These are phyloP conservation scores for Castanea sativa DNA, from an alignment of 306 rosid species.

Conservation along the genomic window DNA sequence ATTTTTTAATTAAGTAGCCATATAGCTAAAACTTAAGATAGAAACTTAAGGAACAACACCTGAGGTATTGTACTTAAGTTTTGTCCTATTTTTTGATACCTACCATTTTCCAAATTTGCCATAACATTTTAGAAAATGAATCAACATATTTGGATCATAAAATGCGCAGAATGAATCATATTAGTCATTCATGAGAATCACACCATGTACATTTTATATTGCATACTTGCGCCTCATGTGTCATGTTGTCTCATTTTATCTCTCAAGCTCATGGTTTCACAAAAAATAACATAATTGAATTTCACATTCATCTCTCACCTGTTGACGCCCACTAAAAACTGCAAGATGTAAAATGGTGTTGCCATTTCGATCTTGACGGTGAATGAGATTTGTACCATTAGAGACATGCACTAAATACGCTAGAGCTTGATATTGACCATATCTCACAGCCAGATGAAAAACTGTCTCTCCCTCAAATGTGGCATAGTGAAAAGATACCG, in stretches of 20 bases:
- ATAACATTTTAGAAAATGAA: no score
- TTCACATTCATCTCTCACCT: constrained; percentile 37
- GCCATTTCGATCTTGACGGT: constrained; percentile 47
- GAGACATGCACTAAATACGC: constrained; percentile 40
- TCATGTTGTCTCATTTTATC: neutral
- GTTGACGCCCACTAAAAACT: constrained; percentile 40
- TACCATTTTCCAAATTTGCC: no score
- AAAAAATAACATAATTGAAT: neutral
- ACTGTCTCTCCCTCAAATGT: constrained; percentile 71
- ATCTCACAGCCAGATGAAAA: constrained; percentile 67
- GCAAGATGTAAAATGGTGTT: constrained; percentile 69
- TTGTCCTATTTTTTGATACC: neutral
- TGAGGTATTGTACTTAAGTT: neutral
- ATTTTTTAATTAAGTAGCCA: no score
- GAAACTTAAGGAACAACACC: no score
- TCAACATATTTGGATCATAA: constrained; percentile 6
- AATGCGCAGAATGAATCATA: no score
- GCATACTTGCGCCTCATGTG: no score
- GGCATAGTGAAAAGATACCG: constrained; percentile 42
- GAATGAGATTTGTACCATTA: constrained; percentile 41
- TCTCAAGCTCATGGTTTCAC: neutral
- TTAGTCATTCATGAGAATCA: no score
- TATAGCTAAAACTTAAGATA: no score
- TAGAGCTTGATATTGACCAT: constrained; percentile 50
- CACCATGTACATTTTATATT: no score